Percentiles rank a stretch among this genome's conserved stretches.
Evolutionary conservation across 2,329 filamentous ascomycete genomes (phyloP).

Genomic region (Stemphylium lycopersici): DNA sequence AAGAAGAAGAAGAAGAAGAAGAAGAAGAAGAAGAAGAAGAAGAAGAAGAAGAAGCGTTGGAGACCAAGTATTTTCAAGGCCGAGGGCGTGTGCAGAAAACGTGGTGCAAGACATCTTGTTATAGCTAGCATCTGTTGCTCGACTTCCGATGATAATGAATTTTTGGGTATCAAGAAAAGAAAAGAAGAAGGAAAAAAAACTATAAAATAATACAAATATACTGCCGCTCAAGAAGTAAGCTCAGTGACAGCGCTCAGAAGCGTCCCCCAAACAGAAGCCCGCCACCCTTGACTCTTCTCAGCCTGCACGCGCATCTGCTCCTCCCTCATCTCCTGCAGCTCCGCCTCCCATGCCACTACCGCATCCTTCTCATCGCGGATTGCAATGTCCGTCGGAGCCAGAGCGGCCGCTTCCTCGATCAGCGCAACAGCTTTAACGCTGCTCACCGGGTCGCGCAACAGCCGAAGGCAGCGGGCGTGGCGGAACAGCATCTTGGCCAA

Average conservation of each 20-base stretch:
- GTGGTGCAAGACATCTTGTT: too few relatives aligned
- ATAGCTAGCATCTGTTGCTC: too few relatives aligned
- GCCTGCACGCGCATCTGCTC: constrained; percentile 7
- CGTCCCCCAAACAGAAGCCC: neutral
- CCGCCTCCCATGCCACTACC: constrained; percentile 23
- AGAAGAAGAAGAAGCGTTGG: too few relatives aligned
- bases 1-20: too few relatives aligned
- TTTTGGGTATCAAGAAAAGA: constrained; percentile 2
- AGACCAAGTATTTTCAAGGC: too few relatives aligned
- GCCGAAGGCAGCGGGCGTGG: constrained; percentile 27
- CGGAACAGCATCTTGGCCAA: constrained; percentile 33
- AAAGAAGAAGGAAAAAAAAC: too few relatives aligned
- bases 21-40: too few relatives aligned
- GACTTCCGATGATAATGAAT: too few relatives aligned
- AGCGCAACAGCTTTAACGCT: constrained; percentile 21
- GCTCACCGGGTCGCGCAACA: constrained; percentile 18
- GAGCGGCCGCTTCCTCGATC: constrained; percentile 24
- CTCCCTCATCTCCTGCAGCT: constrained; percentile 7
- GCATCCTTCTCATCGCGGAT: constrained; percentile 30
- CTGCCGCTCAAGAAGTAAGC: constrained; percentile 16
- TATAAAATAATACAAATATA: too few relatives aligned
- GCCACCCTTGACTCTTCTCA: neutral
- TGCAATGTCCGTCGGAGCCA: constrained; percentile 26
- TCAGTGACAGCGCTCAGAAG: neutral
- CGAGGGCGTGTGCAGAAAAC: too few relatives aligned